A percentile compares a stretch with the other conserved stretches of the same genome.
These are phyloP conservation scores for Cercospora janseana DNA, from an alignment of 2,329 filamentous ascomycete species.

Conservation along the genomic window DNA sequence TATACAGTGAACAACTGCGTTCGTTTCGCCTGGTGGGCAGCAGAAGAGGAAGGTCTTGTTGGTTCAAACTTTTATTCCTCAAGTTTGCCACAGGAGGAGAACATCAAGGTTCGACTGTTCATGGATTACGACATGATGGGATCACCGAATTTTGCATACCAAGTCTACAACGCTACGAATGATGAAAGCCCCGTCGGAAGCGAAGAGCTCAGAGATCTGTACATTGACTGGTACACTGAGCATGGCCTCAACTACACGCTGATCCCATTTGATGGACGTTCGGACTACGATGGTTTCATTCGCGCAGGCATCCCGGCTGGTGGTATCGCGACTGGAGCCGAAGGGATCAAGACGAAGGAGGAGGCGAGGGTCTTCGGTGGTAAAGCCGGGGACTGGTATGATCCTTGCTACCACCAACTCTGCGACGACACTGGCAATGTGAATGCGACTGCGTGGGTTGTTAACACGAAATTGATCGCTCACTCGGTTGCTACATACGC, in stretches of 20 bases:
- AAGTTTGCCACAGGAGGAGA: conserved; percentile 43
- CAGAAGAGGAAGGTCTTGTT: conserved; percentile 59
- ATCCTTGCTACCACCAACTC: conserved; percentile 41
- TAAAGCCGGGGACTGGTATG: conserved; percentile 48
- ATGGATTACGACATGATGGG: conserved; percentile 73
- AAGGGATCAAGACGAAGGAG: conserved; percentile 69
- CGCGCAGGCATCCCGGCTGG: conserved; percentile 26
- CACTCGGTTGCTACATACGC: conserved; percentile 72
- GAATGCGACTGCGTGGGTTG: conserved; percentile 54
- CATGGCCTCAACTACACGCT: conserved; percentile 26
- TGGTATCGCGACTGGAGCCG: conserved; percentile 43
- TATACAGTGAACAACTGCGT: conserved; percentile 70
- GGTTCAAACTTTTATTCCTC: conserved; percentile 58
- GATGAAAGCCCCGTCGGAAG: conserved; percentile 21
- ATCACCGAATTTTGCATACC: conserved; percentile 57
- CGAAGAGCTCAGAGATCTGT: conserved; percentile 24
- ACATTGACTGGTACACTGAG: conserved; percentile 25
- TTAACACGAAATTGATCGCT: conserved; percentile 61
- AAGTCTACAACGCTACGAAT: conserved; percentile 53
- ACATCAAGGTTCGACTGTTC: conserved; percentile 62
- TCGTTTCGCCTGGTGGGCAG: conserved; percentile 67
- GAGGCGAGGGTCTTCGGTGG: conserved; percentile 71
- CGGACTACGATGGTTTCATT: conserved; percentile 29
- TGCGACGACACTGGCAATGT: conserved; percentile 45
- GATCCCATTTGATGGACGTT: conserved; percentile 28